Base-by-base conservation (phyloP, 2,329 filamentous ascomycete species). In the Beauveria sp. region DNA sequence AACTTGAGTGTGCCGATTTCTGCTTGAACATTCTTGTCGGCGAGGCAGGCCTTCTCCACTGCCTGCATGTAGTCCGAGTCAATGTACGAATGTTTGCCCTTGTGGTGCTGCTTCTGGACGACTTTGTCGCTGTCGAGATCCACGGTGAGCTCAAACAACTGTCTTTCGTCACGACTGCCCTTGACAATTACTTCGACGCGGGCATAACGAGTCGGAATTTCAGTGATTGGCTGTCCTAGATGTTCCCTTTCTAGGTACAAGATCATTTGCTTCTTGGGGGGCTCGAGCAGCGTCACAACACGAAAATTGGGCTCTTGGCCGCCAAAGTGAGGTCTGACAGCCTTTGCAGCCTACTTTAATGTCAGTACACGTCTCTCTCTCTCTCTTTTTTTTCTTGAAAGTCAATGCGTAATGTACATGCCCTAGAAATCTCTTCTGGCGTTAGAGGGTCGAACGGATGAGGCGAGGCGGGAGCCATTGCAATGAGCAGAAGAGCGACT, bases 241-340 rank as follows among this genome's bases (percentile, higher is more conserved):
- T 75, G 74, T 54, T 81, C 77, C 3, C 63, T 66, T 5, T 79
- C 75, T 0, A 84, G 71, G 59, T 75, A 84, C 0, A 59, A 61
- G 5, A 79, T 64, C 72, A 83, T 74, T 18, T 74, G 70, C n/a
- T 70, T 67, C 68, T 84, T 85, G 1, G 72, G 69, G 0, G 81
- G 81, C 63, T 84, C 81, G 16, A 69, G 68, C 10, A 84, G 73
- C 0, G 78, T 80, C 63, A 83, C 78, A 60, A 79, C 76, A 3
- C 80, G 75, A 65, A 83, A 84, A 60, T 76, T 74, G 8, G 71
- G 65, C 1, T 65, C 63, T 12, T 65, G 58, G 0, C 24, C 58
- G 5, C 62, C 46, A 42, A 73, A 72, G 12, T 62, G 61, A 1
- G 64, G 60, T 0, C 66, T 66, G 0, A 66, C 68, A 42, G 70